phyloP scores from a whole-genome alignment of 768 basidiomycete genomes.

The Auricularia cornea region DNA sequence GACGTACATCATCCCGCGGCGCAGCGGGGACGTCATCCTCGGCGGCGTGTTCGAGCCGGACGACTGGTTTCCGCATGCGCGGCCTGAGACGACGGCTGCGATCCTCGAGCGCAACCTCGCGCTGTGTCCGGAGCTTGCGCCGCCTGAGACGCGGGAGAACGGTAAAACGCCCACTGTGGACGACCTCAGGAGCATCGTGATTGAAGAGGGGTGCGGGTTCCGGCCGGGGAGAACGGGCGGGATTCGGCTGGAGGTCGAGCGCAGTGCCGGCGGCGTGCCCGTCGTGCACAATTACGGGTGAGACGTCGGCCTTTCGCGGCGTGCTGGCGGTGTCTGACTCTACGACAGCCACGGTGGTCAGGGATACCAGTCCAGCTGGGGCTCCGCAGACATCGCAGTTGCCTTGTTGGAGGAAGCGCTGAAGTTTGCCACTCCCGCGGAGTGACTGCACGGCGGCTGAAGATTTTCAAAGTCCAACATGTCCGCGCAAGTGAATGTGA shows the following conservation, averaged over 20 bases:
- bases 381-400: constrained; percentile 15
- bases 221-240: constrained; percentile 62
- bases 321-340: neutral
- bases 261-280: neutral
- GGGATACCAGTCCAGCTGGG: constrained; percentile 19
- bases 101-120: constrained; percentile 14
- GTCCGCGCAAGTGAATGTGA: too few species aligned
- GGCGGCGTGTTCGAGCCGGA: constrained; percentile 10
- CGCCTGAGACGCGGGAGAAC: constrained; percentile 8
- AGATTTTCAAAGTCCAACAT: too few species aligned
- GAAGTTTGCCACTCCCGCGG: too few species aligned
- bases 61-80: constrained; percentile 9
- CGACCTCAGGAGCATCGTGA: constrained; percentile 29
- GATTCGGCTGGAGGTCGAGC: constrained; percentile 39
- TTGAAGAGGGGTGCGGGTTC: constrained; percentile 48
- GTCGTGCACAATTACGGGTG: constrained; percentile 21
- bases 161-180: constrained; percentile 23
- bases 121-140: constrained; percentile 16
- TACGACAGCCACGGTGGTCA: constrained; percentile 14
- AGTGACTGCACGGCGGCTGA: too few species aligned
- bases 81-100: constrained; percentile 14
- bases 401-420: constrained; percentile 1
- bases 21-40: constrained; percentile 15
- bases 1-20: constrained; percentile 18
- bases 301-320: neutral